phyloP scores from a whole-genome alignment of 768 basidiomycete genomes.

The Phanerodontia chrysosporium region DNA sequence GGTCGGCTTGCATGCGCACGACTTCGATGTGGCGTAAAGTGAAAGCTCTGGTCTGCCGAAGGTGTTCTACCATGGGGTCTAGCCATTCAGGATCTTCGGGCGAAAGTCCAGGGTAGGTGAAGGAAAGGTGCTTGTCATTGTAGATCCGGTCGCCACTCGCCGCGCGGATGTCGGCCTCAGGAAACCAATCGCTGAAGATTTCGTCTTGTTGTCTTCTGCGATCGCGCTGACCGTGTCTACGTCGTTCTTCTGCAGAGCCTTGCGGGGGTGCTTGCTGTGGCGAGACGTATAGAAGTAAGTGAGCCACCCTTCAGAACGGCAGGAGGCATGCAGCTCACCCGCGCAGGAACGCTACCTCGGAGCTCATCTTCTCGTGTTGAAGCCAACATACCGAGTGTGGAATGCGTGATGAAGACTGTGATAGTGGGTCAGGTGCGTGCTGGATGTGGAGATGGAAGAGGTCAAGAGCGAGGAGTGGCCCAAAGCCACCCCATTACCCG shows the following conservation, averaged over 20 bases:
- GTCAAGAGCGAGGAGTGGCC: too few relatives aligned
- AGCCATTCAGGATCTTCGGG: constrained; percentile 6
- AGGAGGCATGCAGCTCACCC: too few relatives aligned
- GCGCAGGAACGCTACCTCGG: too few relatives aligned
- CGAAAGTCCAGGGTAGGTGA: not conserved
- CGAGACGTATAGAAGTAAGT: too few relatives aligned
- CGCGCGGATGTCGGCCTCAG: not conserved
- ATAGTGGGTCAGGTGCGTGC: too few relatives aligned
- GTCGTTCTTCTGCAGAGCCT: not conserved
- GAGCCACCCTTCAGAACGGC: too few relatives aligned
- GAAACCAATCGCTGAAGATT: not conserved
- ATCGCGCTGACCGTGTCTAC: not conserved
- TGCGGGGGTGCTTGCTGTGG: not conserved
- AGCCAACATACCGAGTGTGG: too few relatives aligned
- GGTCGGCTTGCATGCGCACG: not conserved
- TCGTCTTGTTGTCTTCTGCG: not conserved
- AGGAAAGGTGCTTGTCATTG: not conserved
- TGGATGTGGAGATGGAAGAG: too few relatives aligned
- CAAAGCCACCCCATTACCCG: too few relatives aligned
- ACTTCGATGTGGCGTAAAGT: not conserved
- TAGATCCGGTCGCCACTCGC: not conserved
- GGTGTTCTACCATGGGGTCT: not conserved
- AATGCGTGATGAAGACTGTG: too few relatives aligned
- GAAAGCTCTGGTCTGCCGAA: not conserved
- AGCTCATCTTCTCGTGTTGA: too few relatives aligned